phyloP scores from a whole-genome alignment of 2,329 filamentous ascomycete genomes.

The Aureobasidium subglaciale region DNA sequence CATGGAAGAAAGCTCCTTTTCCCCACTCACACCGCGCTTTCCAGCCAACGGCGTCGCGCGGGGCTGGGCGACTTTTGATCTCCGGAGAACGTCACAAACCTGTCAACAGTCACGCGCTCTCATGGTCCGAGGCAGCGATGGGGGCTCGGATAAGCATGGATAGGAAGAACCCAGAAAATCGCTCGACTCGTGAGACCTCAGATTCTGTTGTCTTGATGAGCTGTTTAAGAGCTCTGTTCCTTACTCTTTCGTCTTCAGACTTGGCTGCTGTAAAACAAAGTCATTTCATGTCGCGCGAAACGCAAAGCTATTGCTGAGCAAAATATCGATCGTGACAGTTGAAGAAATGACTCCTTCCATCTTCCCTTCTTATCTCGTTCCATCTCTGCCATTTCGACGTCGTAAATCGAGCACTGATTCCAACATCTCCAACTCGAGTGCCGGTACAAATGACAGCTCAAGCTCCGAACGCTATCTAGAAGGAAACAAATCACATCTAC shows the following conservation, averaged over 20 bases:
- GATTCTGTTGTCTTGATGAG: not conserved
- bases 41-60: slow-evolving; percentile 7
- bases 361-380: slow-evolving; percentile 47
- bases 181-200: not conserved
- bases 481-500: slow-evolving; percentile 48
- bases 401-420: slow-evolving; percentile 36
- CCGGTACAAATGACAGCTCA: slow-evolving; percentile 22
- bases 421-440: slow-evolving; percentile 29
- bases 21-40: slow-evolving; percentile 9
- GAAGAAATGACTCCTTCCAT: slow-evolving; percentile 25
- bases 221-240: not conserved
- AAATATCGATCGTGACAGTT: not conserved
- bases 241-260: too few relatives aligned
- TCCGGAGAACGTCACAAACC: slow-evolving; percentile 6
- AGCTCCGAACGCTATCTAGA: slow-evolving; percentile 31
- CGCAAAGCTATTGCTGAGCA: too few relatives aligned
- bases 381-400: slow-evolving; percentile 42
- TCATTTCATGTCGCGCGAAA: not conserved
- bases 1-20: not conserved
- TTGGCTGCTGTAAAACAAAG: not conserved
- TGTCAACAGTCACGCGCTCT: not conserved
- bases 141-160: not conserved
- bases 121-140: not conserved
- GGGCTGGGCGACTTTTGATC: not conserved
- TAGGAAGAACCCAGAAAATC: not conserved